phyloP scores from a whole-genome alignment of 2,329 filamentous ascomycete species.

The Stachybotrys chartarum region DNA sequence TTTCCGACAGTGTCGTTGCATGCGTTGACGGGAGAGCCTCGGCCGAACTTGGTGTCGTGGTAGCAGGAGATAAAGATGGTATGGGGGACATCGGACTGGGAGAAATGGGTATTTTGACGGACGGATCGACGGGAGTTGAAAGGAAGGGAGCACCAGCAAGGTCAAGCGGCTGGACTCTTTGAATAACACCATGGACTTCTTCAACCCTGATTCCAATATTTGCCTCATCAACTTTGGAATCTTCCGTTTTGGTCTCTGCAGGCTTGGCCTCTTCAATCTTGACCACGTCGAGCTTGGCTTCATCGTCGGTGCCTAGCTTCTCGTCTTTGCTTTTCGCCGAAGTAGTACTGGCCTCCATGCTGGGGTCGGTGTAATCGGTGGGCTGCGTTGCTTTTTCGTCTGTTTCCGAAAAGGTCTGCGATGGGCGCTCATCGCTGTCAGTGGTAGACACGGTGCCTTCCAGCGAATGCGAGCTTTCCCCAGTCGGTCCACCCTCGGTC shows the following conservation, averaged over 20 bases:
- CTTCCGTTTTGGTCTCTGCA: slow-evolving; percentile 6
- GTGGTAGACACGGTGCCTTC: slow-evolving; percentile 57
- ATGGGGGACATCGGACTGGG: slow-evolving; percentile 5
- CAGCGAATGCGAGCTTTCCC: slow-evolving; percentile 34
- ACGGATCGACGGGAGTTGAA: slow-evolving; percentile 9
- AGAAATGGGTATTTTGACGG: not conserved
- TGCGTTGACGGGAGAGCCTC: slow-evolving; percentile 9
- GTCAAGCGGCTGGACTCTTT: slow-evolving; percentile 43
- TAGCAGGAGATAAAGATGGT: slow-evolving; percentile 13
- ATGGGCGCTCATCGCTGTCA: slow-evolving; percentile 40
- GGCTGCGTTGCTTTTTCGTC: slow-evolving; percentile 40
- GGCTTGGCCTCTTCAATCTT: slow-evolving; percentile 6
- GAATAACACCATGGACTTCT: slow-evolving; percentile 28
- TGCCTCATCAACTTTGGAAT: slow-evolving; percentile 11
- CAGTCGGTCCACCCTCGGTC: slow-evolving; percentile 51
- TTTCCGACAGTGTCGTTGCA: slow-evolving; percentile 23
- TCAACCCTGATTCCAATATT: slow-evolving; percentile 12
- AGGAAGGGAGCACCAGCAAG: slow-evolving; percentile 31
- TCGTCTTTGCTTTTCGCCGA: slow-evolving; percentile 13
- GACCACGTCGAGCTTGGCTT: not conserved
- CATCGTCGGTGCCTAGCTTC: not conserved
- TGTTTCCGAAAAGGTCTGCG: slow-evolving; percentile 36
- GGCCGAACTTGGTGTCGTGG: slow-evolving; percentile 8
- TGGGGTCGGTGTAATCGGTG: slow-evolving; percentile 29
- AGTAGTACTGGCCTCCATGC: slow-evolving; percentile 21